Conservation (phyloP, 352 stramenopile species). For the Albugo laibachii region DNA sequence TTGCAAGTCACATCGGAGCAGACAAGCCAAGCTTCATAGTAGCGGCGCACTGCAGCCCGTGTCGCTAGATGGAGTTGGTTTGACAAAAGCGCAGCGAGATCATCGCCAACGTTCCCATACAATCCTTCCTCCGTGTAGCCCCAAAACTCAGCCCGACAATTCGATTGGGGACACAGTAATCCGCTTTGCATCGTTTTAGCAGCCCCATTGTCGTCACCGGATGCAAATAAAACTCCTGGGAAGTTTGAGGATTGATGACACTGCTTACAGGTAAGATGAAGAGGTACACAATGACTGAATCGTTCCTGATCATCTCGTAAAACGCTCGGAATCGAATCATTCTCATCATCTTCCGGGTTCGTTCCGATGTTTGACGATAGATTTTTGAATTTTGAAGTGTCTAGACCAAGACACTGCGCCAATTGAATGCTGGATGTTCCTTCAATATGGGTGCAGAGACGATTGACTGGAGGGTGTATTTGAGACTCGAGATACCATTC, state of each 20-base stretch:
- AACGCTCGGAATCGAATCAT: conserved; percentile 75
- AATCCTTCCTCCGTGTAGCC: conserved; percentile 61
- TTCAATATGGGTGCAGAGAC: conserved; percentile 98
- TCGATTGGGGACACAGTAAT: conserved; percentile 33
- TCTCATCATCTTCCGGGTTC: conserved; percentile 68
- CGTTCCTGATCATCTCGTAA: conserved; percentile 73
- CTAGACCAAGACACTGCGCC: conserved; percentile 91
- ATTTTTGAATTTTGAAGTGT: conserved; percentile 87
- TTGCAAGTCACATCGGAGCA: conserved; percentile 93
- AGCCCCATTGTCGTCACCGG: conserved; percentile 9
- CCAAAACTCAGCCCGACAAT: conserved; percentile 66
- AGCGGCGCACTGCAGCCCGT: conserved; percentile 54
- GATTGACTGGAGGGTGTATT: conserved; percentile 95
- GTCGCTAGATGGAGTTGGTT: conserved; percentile 72
- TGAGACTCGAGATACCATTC: conserved; percentile 94
- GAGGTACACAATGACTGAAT: conserved; percentile 70
- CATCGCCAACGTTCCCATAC: conserved; percentile 46
- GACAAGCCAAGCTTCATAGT: conserved; percentile 80
- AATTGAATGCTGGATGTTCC: conserved; percentile 88
- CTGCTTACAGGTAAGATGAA: conserved; percentile 50
- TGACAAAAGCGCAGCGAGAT: conserved; percentile 52
- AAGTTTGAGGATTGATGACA: conserved; percentile 54
- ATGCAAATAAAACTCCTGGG: conserved; percentile 40
- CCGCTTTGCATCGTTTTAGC: conserved; percentile 14
- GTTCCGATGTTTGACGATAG: conserved; percentile 12